These are phyloP conservation scores for Russula compacta DNA, from an alignment of 768 basidiomycete species.

Conservation along the genomic window DNA sequence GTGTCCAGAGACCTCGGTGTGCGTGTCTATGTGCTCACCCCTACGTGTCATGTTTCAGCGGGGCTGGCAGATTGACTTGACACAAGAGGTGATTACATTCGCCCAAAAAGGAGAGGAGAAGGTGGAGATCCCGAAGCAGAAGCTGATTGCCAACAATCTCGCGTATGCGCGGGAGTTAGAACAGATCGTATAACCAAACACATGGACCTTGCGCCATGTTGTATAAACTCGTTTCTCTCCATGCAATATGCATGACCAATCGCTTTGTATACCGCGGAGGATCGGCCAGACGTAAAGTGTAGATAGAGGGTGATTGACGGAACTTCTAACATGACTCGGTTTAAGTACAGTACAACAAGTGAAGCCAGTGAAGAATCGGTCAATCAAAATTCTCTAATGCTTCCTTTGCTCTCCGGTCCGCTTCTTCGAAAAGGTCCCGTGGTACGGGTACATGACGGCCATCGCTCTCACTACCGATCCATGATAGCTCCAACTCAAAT, in stretches of 20 bases:
- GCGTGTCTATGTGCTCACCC: not conserved
- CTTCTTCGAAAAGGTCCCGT: conserved; percentile 72
- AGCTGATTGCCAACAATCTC: conserved; percentile 68
- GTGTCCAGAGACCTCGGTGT: conserved; percentile 19
- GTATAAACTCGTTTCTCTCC: conserved; percentile 23
- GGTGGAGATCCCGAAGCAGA: conserved; percentile 78
- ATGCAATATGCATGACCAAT: not conserved
- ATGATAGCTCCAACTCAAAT: conserved; percentile 96
- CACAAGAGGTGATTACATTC: conserved; percentile 64
- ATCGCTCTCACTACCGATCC: conserved; percentile 83
- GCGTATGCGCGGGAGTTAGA: conserved; percentile 81
- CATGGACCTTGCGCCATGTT: not conserved
- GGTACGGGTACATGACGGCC: conserved; percentile 79
- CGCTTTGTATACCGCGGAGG: not conserved
- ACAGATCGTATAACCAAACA: conserved; percentile 63
- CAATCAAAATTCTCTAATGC: conserved; percentile 64
- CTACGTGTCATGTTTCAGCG: conserved; percentile 39
- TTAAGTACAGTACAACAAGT: conserved; percentile 22
- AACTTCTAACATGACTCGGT: not conserved
- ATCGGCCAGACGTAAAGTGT: not conserved
- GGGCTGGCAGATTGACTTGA: conserved; percentile 75
- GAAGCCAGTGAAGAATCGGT: conserved; percentile 9
- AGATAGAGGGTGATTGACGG: not conserved
- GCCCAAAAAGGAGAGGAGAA: conserved; percentile 73
- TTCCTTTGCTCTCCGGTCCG: conserved; percentile 80